Conservation (phyloP, 2,329 filamentous ascomycete genomes). For the Magnaporthiopsis rhizophila region DNA sequence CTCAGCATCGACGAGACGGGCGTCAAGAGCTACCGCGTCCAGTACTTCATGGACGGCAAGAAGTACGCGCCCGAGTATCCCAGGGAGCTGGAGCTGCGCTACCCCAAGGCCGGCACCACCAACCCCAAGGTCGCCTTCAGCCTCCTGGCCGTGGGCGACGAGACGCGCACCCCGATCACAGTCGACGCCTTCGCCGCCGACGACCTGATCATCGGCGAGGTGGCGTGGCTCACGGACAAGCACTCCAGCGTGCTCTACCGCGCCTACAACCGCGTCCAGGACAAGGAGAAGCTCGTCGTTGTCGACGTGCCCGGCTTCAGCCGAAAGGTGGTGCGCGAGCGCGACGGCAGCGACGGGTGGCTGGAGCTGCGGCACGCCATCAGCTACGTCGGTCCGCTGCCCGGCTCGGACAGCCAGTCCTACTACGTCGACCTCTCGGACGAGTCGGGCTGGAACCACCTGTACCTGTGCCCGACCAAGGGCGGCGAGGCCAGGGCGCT, state of each 20-base stretch:
- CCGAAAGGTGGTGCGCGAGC: constrained; percentile 70
- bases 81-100: constrained; percentile 87
- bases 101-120: constrained; percentile 89
- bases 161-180: constrained; percentile 82
- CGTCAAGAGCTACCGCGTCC: constrained; percentile 84
- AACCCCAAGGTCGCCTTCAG: constrained; percentile 83
- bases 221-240: constrained; percentile 57
- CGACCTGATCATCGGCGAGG: constrained; percentile 81
- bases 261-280: constrained; percentile 77
- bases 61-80: constrained; percentile 81
- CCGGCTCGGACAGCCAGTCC: constrained; percentile 1
- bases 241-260: constrained; percentile 57
- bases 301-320: constrained; percentile 68
- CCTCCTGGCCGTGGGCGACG: constrained; percentile 67
- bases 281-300: constrained; percentile 75
- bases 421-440: constrained; percentile 61
- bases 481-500: constrained; percentile 75
- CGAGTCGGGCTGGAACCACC: constrained; percentile 71
- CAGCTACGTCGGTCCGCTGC: constrained; percentile 76
- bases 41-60: constrained; percentile 81
- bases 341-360: constrained; percentile 81
- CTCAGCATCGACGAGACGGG: constrained; percentile 86
- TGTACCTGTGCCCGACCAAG: constrained; percentile 87
- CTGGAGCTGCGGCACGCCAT: constrained; percentile 88
- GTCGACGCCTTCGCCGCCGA: constrained; percentile 85